phyloP scores from a whole-genome alignment of 2,329 filamentous ascomycete genomes.

The Rhynchosporium agropyri region DNA sequence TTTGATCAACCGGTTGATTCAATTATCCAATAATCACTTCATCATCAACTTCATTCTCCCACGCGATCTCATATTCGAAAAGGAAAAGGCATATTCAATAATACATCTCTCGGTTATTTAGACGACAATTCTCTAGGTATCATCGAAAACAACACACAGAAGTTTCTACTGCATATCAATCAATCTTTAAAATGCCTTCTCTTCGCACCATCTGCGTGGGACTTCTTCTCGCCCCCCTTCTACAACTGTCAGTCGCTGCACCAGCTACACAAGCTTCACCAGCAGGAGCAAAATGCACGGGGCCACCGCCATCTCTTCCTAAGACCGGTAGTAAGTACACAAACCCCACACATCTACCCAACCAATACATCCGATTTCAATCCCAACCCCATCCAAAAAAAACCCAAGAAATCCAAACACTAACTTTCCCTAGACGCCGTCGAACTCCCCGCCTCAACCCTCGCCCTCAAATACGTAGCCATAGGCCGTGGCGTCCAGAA shows the following conservation, averaged over 20 bases:
- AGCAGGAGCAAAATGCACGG: conserved; percentile 11
- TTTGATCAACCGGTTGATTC: conserved; percentile 25
- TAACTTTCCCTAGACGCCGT: conserved; percentile 28
- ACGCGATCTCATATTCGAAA: not conserved
- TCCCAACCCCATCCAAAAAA: not conserved
- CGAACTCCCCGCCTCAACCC: conserved; percentile 34
- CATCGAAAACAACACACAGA: conserved; percentile 10
- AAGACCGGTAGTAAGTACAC: conserved; percentile 32
- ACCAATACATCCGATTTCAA: conserved; percentile 18
- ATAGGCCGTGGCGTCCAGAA: conserved; percentile 42
- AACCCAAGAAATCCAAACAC: not conserved
- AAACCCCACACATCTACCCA: conserved; percentile 30
- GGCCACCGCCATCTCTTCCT: conserved; percentile 28
- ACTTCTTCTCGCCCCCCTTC: conserved; percentile 31
- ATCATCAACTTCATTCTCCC: conserved; percentile 3
- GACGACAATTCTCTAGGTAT: conserved; percentile 12
- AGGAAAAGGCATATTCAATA: not conserved
- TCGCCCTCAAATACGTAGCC: conserved; percentile 38
- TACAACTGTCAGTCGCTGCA: conserved; percentile 29
- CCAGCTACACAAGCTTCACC: conserved; percentile 23
- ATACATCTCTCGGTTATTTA: conserved; percentile 6
- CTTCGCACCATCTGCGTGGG: conserved; percentile 32
- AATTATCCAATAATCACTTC: conserved; percentile 20
- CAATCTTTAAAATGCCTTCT: conserved; percentile 35
- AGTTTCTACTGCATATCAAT: not conserved